Conservation (phyloP, 345 rosid species). For the Bruguiera sexangula region DNA sequence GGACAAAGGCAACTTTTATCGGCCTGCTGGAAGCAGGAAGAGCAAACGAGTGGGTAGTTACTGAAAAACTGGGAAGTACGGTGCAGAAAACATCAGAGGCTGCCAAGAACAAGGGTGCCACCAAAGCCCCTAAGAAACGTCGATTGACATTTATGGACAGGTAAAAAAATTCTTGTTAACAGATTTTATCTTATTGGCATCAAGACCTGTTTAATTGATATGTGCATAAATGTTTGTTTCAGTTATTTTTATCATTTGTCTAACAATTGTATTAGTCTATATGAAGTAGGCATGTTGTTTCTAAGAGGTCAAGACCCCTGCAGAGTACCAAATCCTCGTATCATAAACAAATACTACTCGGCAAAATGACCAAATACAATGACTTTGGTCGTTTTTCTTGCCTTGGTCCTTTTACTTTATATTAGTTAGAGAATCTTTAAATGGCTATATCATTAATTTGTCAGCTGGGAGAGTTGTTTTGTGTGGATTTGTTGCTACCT, state of each 20-base stretch:
- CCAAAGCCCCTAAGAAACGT: constrained; percentile 46
- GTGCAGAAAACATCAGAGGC: constrained; percentile 64
- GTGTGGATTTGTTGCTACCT: constrained; percentile 7
- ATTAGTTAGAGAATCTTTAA: constrained; percentile 17
- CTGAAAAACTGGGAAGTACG: constrained; percentile 83
- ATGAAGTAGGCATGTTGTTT: background rate
- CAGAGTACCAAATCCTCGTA: constrained; percentile 5
- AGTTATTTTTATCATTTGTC: background rate
- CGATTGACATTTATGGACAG: constrained; percentile 70
- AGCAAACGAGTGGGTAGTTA: constrained; percentile 98
- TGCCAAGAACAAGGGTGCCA: constrained; percentile 50
- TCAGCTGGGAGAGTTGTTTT: background rate
- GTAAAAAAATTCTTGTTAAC: constrained; percentile 27
- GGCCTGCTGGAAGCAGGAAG: constrained; percentile 93
- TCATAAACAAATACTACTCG: background rate
- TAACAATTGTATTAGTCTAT: too few relatives aligned
- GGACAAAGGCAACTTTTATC: constrained; percentile 90
- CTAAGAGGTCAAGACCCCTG: background rate
- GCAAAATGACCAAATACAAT: constrained; percentile 16
- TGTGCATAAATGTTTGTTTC: background rate
- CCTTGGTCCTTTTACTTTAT: too few relatives aligned
- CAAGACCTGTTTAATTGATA: background rate
- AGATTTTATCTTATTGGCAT: background rate
- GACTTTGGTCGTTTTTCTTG: background rate
- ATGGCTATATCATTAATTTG: background rate